Base-by-base conservation (phyloP, 2,329 filamentous ascomycete species). In the Capronia coronata region DNA sequence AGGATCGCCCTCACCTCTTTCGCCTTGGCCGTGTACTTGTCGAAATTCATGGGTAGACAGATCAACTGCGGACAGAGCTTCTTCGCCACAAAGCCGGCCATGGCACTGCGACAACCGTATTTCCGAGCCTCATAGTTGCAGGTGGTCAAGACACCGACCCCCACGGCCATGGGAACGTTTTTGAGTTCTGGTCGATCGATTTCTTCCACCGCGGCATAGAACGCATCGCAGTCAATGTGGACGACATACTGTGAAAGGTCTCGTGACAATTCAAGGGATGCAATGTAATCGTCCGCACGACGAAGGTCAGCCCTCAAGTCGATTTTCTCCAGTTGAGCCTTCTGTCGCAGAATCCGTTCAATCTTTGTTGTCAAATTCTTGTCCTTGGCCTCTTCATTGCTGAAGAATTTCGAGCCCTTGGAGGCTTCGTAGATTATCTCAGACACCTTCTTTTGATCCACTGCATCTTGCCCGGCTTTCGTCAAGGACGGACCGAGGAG, bases 361-460 rank as follows among this genome's bases (percentile, higher is more conserved):
- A 97, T 96, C 67, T 94, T 96, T 48, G 83, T 75, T 0, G 91
- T 96, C 16, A 97, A 77, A 38, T 79, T 76, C 61, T 84, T 84
- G 71, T 97, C 91, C 61, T 83, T 84, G 49, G 72, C 76, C 65
- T 95, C 85, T 67, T 98, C 93, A 52, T 90, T 87, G 59, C 84
- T 87, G 76, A 97, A 98, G 71, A 84, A 98, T 66, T 95, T 96
- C 59, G 88, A 94, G 41, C 93, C 93, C 65, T 94, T 96, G 13
- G 89, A 96, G 9, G 90, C 89, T 66, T 94, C 88, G 70, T 96
- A 97, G 52, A 98, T 98, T 59, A 97, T 84, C 61, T 97, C 90
- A 2, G 90, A 94, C 43, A 98, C 89, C 72, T 93, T 94, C 56
- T 78, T 78, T 70, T 97, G 93, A 62, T 98, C 88, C n/a, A 97